phyloP scores from a whole-genome alignment of 1,284 basidiomycete species.

The Anthracocystis walkeri region DNA sequence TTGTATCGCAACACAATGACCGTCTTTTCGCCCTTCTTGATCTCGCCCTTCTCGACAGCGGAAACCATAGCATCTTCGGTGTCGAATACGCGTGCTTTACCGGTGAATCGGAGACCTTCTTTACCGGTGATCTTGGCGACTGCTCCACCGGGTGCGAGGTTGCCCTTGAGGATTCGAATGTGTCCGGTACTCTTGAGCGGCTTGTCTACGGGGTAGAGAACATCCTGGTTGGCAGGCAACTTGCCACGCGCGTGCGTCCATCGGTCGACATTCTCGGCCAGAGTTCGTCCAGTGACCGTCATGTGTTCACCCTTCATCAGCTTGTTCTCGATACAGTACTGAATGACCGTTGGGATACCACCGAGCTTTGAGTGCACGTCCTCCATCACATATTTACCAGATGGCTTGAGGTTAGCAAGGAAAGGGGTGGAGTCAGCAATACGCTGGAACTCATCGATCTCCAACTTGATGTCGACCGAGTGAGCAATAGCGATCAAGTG shows the following conservation, averaged over 20 bases:
- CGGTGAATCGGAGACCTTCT: slow-evolving; percentile 66
- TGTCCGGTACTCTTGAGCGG: slow-evolving; percentile 68
- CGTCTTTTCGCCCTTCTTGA: slow-evolving; percentile 69
- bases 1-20: slow-evolving; percentile 68
- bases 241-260: slow-evolving; percentile 76
- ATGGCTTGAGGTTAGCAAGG: slow-evolving; percentile 68
- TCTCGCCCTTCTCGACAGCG: slow-evolving; percentile 62
- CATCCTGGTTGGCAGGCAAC: slow-evolving; percentile 61
- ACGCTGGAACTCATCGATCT: slow-evolving; percentile 68
- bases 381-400: slow-evolving; percentile 69
- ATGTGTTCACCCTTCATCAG: slow-evolving; percentile 71
- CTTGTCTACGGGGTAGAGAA: slow-evolving; percentile 60
- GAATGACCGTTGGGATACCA: slow-evolving; percentile 72
- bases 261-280: slow-evolving; percentile 70
- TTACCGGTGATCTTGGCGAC: slow-evolving; percentile 70
- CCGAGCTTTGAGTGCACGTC: slow-evolving; percentile 65
- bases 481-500: slow-evolving; percentile 68
- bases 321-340: slow-evolving; percentile 67
- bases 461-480: slow-evolving; percentile 63
- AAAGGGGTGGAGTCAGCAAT: slow-evolving; percentile 66
- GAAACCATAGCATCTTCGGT: slow-evolving; percentile 67
- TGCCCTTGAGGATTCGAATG: slow-evolving; percentile 67
- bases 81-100: slow-evolving; percentile 68
- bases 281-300: slow-evolving; percentile 66
- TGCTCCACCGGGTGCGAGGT: slow-evolving; percentile 67